A percentile compares a stretch with the other conserved stretches of the same genome.
Conservation (phyloP, 2,329 filamentous ascomycete species). For the Chrysoporthe deuterocubensis region DNA sequence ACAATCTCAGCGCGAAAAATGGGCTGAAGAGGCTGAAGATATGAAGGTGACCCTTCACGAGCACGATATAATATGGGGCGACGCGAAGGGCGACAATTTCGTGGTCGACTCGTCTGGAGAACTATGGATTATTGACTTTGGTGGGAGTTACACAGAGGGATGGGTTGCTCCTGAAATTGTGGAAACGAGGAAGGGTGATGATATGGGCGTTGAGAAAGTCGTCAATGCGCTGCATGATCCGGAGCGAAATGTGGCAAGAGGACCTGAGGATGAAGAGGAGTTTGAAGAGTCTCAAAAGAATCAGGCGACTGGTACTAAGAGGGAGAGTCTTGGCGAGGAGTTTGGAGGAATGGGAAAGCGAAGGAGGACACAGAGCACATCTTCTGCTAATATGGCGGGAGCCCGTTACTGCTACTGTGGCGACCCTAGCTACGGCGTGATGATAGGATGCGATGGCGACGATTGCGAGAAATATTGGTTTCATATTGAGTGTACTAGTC, state of each 20-base stretch:
- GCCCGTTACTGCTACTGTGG: slow-evolving; percentile 17
- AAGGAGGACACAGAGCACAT: background rate
- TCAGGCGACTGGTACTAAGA: background rate
- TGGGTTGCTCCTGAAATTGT: slow-evolving; percentile 33
- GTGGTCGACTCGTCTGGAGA: slow-evolving; percentile 37
- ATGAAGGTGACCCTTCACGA: slow-evolving; percentile 7
- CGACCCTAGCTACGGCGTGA: slow-evolving; percentile 8
- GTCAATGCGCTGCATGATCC: slow-evolving; percentile 19
- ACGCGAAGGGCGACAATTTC: slow-evolving; percentile 39
- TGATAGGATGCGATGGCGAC: slow-evolving; percentile 19
- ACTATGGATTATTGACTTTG: slow-evolving; percentile 39
- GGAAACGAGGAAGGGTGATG: slow-evolving; percentile 17
- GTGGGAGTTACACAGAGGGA: slow-evolving; percentile 37
- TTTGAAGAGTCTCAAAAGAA: background rate
- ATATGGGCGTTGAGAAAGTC: slow-evolving; percentile 21
- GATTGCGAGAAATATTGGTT: slow-evolving; percentile 20
- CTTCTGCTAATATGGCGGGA: background rate
- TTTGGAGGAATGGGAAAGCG: background rate
- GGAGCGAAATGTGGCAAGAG: slow-evolving; percentile 4
- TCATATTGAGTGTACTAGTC: slow-evolving; percentile 8
- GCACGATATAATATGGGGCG: slow-evolving; percentile 35
- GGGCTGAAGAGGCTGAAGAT: slow-evolving; percentile 13
- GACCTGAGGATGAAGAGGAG: background rate
- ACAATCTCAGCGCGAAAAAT: slow-evolving; percentile 13
- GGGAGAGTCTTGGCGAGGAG: background rate